Conservation (phyloP, 306 rosid species). For the Luffa aegyptiaca region DNA sequence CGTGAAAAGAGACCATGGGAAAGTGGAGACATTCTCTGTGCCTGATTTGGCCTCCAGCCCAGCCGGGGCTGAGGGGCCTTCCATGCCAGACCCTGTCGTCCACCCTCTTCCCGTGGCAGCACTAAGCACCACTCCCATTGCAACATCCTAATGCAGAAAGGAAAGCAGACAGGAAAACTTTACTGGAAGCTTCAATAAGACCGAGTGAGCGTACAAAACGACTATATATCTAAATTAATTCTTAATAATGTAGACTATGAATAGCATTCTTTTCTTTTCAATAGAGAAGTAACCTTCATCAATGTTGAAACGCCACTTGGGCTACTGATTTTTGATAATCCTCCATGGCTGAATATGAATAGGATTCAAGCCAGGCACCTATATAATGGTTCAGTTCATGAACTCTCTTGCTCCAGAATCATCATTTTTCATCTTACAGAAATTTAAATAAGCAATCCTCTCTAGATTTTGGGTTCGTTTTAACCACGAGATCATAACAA, state of each 20-base stretch:
- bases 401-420: neutral
- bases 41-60: constrained; percentile 33
- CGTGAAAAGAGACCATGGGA: constrained; percentile 97
- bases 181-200: neutral
- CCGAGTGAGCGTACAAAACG: neutral
- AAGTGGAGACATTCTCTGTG: constrained; percentile 66
- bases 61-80: constrained; percentile 82
- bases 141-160: constrained; percentile 50
- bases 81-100: constrained; percentile 99
- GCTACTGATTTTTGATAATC: neutral
- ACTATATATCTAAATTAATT: neutral
- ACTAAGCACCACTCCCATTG: constrained; percentile 90
- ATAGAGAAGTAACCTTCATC: neutral
- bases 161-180: neutral
- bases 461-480: neutral
- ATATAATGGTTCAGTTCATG: neutral
- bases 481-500: neutral
- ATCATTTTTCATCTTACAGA: neutral
- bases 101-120: constrained; percentile 92
- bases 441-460: neutral
- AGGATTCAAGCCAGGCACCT: neutral
- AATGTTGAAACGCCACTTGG: neutral
- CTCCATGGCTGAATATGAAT: neutral
- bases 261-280: neutral
- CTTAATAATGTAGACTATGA: neutral